Conservation (phyloP, 495 filamentous ascomycete species). For the Apiosordaria backusii region DNA sequence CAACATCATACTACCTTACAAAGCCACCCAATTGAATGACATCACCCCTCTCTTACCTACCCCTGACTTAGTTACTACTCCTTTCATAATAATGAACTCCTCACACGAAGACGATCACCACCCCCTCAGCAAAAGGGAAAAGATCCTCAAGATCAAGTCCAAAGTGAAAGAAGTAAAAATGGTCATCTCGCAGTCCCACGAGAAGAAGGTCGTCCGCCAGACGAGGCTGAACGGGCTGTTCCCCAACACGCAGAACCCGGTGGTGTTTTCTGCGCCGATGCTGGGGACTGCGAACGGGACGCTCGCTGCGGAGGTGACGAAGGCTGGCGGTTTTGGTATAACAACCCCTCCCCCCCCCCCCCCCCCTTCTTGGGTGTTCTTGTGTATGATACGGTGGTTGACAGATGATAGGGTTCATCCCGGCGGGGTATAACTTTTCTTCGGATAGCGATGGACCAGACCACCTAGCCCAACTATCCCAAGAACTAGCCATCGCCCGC, state of each 20-base stretch:
- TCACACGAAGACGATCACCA: not conserved
- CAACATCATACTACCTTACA: not conserved
- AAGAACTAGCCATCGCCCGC: constrained; percentile 38
- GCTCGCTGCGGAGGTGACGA: constrained; percentile 61
- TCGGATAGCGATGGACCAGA: constrained; percentile 6
- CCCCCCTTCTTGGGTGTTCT: not conserved
- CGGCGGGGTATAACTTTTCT: constrained; percentile 34
- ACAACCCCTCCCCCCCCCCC: not conserved
- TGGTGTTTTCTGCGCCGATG: constrained; percentile 73
- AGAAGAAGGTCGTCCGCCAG: not conserved
- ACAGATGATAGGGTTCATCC: constrained; percentile 36
- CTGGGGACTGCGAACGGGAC: constrained; percentile 57
- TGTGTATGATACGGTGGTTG: not conserved
- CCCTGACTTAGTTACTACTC: not conserved
- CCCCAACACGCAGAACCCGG: constrained; percentile 55
- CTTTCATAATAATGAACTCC: not conserved
- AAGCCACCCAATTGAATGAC: not conserved
- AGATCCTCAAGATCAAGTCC: not conserved
- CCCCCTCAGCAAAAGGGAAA: not conserved
- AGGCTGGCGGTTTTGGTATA: constrained; percentile 63
- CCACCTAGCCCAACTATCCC: constrained; percentile 16
- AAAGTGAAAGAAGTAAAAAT: not conserved
- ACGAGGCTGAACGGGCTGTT: constrained; percentile 35
- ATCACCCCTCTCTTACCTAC: not conserved
- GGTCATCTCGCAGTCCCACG: not conserved